Conservation (phyloP, 140 eudicot genomes). For the Erigeron philadelphicus region DNA sequence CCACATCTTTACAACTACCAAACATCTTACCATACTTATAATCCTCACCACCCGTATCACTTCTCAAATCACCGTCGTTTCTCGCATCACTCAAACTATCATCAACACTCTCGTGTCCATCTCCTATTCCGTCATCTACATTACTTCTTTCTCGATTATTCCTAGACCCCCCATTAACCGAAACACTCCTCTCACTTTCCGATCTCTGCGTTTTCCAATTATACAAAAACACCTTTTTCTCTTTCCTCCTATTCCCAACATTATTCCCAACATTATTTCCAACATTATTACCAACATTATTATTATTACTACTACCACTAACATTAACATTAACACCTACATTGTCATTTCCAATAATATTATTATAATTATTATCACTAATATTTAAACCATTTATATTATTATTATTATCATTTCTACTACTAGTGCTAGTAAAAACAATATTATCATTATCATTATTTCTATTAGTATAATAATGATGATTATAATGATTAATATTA, state of each 20-base stretch:
- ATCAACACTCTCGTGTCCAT: slow-evolving; percentile 67
- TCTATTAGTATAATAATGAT: slow-evolving; percentile 25
- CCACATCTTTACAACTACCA: slow-evolving; percentile 38
- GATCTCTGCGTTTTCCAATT: slow-evolving; percentile 84
- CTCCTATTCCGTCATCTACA: slow-evolving; percentile 33
- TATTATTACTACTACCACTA: slow-evolving; percentile 18
- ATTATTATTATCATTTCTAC: slow-evolving; percentile 4
- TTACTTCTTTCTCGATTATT: slow-evolving; percentile 18
- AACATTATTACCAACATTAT: slow-evolving; percentile 14
- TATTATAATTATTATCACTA: neutral
- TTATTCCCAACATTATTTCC: slow-evolving; percentile 11
- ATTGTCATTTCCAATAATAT: slow-evolving; percentile 4
- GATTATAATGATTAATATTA: slow-evolving; percentile 30
- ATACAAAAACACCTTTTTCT: slow-evolving; percentile 64
- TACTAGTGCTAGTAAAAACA: neutral
- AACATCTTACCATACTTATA: slow-evolving; percentile 41
- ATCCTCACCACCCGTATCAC: slow-evolving; percentile 25
- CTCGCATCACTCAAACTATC: slow-evolving; percentile 72
- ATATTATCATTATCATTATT: neutral
- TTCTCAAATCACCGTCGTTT: slow-evolving; percentile 55
- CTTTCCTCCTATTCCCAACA: slow-evolving; percentile 35
- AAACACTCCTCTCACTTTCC: slow-evolving; percentile 57
- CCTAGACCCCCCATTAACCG: slow-evolving; percentile 22
- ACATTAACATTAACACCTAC: slow-evolving; percentile 5
- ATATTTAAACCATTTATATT: neutral